These are phyloP conservation scores for Leccinum arenicola DNA, from an alignment of 768 basidiomycete species.

Conservation along the genomic window DNA sequence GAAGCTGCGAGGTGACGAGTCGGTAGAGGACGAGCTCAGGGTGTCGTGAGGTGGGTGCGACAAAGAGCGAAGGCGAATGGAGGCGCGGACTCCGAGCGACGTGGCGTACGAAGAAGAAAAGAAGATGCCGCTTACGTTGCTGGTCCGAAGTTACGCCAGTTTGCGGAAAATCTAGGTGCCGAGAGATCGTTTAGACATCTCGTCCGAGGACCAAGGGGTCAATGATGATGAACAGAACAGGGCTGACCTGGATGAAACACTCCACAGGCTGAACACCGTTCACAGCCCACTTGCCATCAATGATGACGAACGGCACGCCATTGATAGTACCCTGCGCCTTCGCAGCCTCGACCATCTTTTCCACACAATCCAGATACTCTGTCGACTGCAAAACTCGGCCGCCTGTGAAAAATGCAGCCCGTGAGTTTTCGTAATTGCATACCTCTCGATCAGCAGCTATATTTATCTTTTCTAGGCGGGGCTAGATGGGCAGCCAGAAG, in stretches of 20 bases:
- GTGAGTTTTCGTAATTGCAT: neutral
- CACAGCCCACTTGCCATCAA: constrained; percentile 44
- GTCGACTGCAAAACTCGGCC: constrained; percentile 36
- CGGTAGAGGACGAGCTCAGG: too few relatives aligned
- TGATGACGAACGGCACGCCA: constrained; percentile 51
- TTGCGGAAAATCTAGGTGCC: constrained; percentile 30
- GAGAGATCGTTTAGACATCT: neutral
- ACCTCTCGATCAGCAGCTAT: too few relatives aligned
- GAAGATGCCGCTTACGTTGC: too few relatives aligned
- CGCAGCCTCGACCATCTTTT: constrained; percentile 37
- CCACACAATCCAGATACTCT: constrained; percentile 37
- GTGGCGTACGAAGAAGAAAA: too few relatives aligned
- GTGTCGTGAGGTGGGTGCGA: too few relatives aligned
- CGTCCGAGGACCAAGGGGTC: neutral
- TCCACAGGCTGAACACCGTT: constrained; percentile 43
- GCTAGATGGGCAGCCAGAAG: too few relatives aligned
- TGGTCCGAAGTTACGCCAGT: constrained; percentile 10
- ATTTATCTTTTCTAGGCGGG: too few relatives aligned
- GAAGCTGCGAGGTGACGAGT: too few relatives aligned
- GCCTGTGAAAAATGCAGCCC: constrained; percentile 25
- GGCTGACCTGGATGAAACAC: constrained; percentile 36
- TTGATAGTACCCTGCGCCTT: constrained; percentile 38
- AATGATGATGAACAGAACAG: neutral
- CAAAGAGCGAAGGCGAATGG: too few relatives aligned
- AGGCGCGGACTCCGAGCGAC: too few relatives aligned